phyloP scores from a whole-genome alignment of 257 asterid genomes.

The Plantago ovata region DNA sequence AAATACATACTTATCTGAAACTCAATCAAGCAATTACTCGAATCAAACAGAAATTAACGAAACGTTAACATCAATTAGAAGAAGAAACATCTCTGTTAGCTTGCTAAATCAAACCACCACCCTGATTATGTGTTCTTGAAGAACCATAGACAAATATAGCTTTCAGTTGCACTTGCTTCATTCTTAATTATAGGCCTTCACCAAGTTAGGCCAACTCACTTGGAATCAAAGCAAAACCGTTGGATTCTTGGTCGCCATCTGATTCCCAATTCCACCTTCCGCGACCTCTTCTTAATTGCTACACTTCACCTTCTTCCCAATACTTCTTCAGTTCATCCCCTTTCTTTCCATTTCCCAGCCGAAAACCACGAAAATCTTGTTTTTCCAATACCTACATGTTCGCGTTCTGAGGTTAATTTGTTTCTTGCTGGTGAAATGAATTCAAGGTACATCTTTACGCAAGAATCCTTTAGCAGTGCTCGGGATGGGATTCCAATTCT shows the following conservation, averaged over 20 bases:
- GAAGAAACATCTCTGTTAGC: too few species aligned
- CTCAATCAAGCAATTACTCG: neutral
- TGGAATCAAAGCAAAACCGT: constrained; percentile 17
- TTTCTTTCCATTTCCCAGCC: constrained; percentile 27
- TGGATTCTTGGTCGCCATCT: constrained; percentile 20
- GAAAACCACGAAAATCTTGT: neutral
- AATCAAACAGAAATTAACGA: neutral
- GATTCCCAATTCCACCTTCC: constrained; percentile 32
- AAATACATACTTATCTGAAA: neutral
- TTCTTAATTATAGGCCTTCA: neutral
- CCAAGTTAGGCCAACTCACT: constrained; percentile 16
- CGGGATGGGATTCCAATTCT: constrained; percentile 33
- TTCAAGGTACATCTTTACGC: constrained; percentile 42
- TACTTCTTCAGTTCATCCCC: too few species aligned
- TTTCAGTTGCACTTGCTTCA: constrained; percentile 7
- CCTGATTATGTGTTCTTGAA: neutral
- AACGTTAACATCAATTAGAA: neutral
- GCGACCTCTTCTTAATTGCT: constrained; percentile 25
- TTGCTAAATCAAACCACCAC: too few species aligned
- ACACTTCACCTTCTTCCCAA: constrained; percentile 36
- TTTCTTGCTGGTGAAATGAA: constrained; percentile 33
- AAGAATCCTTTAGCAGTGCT: constrained; percentile 49
- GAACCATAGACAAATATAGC: neutral
- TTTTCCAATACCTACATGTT: neutral
- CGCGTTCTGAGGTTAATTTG: neutral